These are phyloP conservation scores for Oropetium thomaeum DNA, from an alignment of 176 grass and related monocot genomes.

Conservation along the genomic window DNA sequence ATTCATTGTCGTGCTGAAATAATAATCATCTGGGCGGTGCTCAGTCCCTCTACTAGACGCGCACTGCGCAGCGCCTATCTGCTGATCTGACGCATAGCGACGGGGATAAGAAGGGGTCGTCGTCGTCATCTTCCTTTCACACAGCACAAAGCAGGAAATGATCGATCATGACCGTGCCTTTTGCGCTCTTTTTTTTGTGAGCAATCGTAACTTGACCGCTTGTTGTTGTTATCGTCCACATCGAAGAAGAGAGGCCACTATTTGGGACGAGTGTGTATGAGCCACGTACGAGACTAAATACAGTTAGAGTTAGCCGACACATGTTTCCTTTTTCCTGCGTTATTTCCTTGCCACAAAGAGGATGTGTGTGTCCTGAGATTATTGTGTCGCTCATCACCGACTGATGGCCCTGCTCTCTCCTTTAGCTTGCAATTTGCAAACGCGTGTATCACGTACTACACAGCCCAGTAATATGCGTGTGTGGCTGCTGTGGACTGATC, in stretches of 20 bases:
- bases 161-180: background rate
- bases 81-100: background rate
- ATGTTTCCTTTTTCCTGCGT: background rate
- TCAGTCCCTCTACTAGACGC: background rate
- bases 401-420: background rate
- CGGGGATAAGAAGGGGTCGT: background rate
- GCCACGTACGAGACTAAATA: no score
- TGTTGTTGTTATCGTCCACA: background rate
- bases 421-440: background rate
- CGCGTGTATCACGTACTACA: background rate
- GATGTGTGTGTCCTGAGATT: background rate
- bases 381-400: background rate
- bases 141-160: background rate
- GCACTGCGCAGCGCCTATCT: background rate
- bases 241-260: background rate
- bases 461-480: conserved; percentile 15
- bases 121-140: background rate
- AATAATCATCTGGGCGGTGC: background rate
- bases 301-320: background rate
- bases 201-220: background rate
- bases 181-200: background rate
- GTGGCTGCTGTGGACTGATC: background rate
- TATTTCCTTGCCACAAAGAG: background rate
- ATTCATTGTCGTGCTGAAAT: background rate
- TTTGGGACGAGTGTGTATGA: background rate